Base-by-base conservation (phyloP, 345 rosid species). In the Ailanthus altissimus region DNA sequence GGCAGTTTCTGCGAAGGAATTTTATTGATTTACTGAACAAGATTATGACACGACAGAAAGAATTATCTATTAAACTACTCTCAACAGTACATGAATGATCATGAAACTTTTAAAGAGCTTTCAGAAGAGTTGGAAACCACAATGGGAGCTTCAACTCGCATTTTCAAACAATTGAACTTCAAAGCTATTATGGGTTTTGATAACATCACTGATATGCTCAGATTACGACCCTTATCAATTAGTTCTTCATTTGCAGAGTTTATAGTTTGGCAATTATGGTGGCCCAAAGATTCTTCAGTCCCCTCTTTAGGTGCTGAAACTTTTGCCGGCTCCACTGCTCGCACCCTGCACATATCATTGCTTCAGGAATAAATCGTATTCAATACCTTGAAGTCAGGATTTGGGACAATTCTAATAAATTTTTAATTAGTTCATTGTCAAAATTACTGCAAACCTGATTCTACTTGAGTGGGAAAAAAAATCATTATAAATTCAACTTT, bases 81-180 rank as follows among this genome's bases (percentile, higher is more conserved):
- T 5, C 46, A 46, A 5, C 1, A 42, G 11, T 0, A 4, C 25
- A 64, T 16, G 47, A 18, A 36, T 26, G 62, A 13, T 81, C 68
- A 81, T 69, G 88, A 76, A 43, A 63, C 11, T 63, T 56, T 78
- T 28, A 72, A 51, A 49, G 81, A 72, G 70, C 66, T 74, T 21
- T 78, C 72, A 50, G 84, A 64, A 54, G 66, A 40, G 15, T 73
- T 66, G 60, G 87, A 43, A 67, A 88, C 69, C 63, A 87, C 82
- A 77, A 74, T 70, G 61, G 98, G 99, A 68, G 97, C 91, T 82
- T 93, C 90, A 45, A 95, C 99, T 77, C 79, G 85, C 99, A 95
- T 93, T 82, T 85, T 89, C 76, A 95, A 83, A 82, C 85, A 68
- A 68, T 78, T 89, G 77, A 96, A 89, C 76, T 92, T 85, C 80